A percentile compares a stretch with the other conserved stretches of the same genome.
These are phyloP conservation scores for Platanus orientalis DNA, from an alignment of 164 flowering plant species.

Conservation along the genomic window DNA sequence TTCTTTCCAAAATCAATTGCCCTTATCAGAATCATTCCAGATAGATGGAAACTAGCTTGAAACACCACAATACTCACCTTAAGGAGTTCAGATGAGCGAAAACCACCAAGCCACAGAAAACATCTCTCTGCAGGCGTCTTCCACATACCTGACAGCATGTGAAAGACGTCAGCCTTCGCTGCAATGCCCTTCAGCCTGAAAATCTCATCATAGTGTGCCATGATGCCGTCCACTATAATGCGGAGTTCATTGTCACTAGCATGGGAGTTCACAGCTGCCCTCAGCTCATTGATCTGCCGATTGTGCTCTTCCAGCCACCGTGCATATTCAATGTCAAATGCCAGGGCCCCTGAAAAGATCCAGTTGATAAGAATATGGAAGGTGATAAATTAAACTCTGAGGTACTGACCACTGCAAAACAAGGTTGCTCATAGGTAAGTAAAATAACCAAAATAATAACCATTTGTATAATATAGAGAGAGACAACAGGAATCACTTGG, in stretches of 20 bases:
- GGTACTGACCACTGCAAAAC: no score
- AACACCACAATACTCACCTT: not conserved
- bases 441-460: no score
- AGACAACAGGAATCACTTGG: no score
- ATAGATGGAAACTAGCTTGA: not conserved
- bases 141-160: slow-evolving; percentile 9
- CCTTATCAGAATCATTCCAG: not conserved
- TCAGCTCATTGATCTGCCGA: not conserved
- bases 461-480: no score
- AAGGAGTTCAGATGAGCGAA: slow-evolving; percentile 7
- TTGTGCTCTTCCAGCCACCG: slow-evolving; percentile 11
- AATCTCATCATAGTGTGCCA: slow-evolving; percentile 3
- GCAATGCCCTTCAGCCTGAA: slow-evolving; percentile 9
- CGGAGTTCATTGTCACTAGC: not conserved
- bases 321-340: slow-evolving; percentile 10
- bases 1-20: no score
- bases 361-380: no score
- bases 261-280: not conserved
- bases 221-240: not conserved
- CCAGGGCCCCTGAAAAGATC: slow-evolving; percentile 9
- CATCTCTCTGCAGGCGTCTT: slow-evolving; percentile 9
- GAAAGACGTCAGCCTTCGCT: not conserved
- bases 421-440: no score
- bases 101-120: slow-evolving; percentile 9
- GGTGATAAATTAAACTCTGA: not conserved